phyloP scores from a whole-genome alignment of 2,329 filamentous ascomycete genomes.

The Pseudogymnoascus sp. region DNA sequence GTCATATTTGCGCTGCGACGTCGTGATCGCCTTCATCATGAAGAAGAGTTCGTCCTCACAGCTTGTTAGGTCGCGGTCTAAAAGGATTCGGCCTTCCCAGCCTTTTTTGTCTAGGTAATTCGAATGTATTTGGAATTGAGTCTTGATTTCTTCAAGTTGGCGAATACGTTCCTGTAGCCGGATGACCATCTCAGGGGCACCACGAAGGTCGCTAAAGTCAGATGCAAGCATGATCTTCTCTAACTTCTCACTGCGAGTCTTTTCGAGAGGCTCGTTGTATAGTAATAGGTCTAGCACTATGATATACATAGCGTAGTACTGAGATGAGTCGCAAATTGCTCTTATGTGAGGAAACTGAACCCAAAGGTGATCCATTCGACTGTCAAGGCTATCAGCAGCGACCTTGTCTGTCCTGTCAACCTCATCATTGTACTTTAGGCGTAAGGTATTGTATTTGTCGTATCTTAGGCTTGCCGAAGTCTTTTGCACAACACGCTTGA shows the following conservation, averaged over 20 bases:
- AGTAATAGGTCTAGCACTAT: slow-evolving; percentile 93
- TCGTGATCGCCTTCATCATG: slow-evolving; percentile 99
- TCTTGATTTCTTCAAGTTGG: slow-evolving; percentile 93
- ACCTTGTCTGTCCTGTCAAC: slow-evolving; percentile 61
- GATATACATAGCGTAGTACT: slow-evolving; percentile 97
- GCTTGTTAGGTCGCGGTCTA: slow-evolving; percentile 81
- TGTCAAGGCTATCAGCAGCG: slow-evolving; percentile 56
- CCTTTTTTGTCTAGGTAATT: slow-evolving; percentile 80
- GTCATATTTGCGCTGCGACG: slow-evolving; percentile 82
- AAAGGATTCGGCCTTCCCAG: slow-evolving; percentile 82
- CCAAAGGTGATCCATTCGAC: slow-evolving; percentile 91
- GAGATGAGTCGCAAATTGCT: slow-evolving; percentile 92
- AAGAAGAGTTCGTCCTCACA: slow-evolving; percentile 99
- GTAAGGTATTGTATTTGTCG: slow-evolving; percentile 96
- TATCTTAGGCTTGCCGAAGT: slow-evolving; percentile 91
- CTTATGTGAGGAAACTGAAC: slow-evolving; percentile 92
- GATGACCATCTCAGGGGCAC: slow-evolving; percentile 87
- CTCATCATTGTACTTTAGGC: slow-evolving; percentile 94
- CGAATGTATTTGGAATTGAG: slow-evolving; percentile 88
- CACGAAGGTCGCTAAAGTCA: slow-evolving; percentile 93
- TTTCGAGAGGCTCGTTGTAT: slow-evolving; percentile 93
- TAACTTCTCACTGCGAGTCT: slow-evolving; percentile 88
- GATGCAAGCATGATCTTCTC: slow-evolving; percentile 99
- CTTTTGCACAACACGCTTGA: slow-evolving; percentile 92
- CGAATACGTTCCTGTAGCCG: slow-evolving; percentile 87